A percentile compares a stretch with the other conserved stretches of the same genome.
phyloP scores from a whole-genome alignment of 257 asterid genomes.

The Capsicum baccatum region DNA sequence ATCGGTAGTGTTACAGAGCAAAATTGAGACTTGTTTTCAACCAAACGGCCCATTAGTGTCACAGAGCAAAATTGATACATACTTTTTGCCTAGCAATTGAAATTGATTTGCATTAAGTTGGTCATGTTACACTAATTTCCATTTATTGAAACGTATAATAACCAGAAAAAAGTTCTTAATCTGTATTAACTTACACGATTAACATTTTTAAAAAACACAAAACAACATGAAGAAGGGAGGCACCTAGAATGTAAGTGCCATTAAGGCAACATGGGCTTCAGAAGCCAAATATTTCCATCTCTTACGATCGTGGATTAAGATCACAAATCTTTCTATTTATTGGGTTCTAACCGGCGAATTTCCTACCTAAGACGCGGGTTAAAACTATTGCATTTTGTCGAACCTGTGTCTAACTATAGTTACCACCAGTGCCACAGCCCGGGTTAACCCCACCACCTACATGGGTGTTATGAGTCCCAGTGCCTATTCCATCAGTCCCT shows the following conservation, averaged over 20 bases:
- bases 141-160: not conserved
- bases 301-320: not conserved
- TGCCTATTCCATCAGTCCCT: too few species aligned
- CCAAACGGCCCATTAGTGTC: too few species aligned
- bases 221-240: too few species aligned
- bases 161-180: not conserved
- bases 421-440: constrained; percentile 53
- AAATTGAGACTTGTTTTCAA: too few species aligned
- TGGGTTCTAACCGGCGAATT: not conserved
- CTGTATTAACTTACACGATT: too few species aligned
- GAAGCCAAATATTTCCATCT: not conserved
- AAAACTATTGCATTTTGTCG: not conserved
- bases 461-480: constrained; percentile 54
- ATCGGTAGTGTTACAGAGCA: too few species aligned
- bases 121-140: not conserved
- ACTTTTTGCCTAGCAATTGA: too few species aligned
- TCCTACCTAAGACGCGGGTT: too few species aligned
- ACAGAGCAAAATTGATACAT: too few species aligned
- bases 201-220: too few species aligned
- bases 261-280: not conserved
- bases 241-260: not conserved
- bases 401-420: constrained; percentile 23
- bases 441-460: constrained; percentile 41
- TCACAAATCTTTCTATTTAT: not conserved
- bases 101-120: not conserved